Conservation (phyloP, 148 eudicot genomes). For the Rhododendron molle region DNA sequence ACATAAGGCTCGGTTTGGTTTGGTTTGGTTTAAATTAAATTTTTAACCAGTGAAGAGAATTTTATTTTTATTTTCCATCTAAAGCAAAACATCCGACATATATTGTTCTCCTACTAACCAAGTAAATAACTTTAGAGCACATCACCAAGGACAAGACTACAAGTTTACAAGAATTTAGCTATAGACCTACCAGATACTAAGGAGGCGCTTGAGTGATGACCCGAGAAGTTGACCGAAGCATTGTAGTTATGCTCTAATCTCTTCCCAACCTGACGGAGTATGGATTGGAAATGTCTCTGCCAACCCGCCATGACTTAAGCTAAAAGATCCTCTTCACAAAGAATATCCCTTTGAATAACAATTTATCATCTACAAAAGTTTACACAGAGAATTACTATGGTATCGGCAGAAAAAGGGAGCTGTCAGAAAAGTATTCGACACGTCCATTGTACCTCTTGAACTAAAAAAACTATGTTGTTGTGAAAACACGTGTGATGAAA, state of each 20-base stretch:
- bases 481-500: neutral
- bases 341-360: neutral
- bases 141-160: neutral
- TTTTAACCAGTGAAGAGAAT: neutral
- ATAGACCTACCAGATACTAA: conserved; percentile 23
- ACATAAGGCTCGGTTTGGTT: no score
- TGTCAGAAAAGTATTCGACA: neutral
- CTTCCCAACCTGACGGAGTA: conserved; percentile 46
- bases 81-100: neutral
- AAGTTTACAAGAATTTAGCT: conserved; percentile 7
- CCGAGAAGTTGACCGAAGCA: conserved; percentile 22
- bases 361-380: conserved; percentile 10
- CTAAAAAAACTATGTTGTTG: neutral
- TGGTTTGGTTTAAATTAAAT: no score
- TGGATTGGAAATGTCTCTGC: conserved; percentile 51
- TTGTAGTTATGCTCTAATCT: conserved; percentile 37
- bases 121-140: neutral
- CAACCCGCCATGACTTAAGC: conserved; percentile 52
- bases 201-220: conserved; percentile 25
- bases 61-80: neutral
- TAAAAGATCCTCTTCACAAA: conserved; percentile 5
- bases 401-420: neutral
- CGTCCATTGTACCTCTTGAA: neutral
- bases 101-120: neutral
- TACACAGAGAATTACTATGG: neutral